Conservation (phyloP, 176 grass and related monocot genomes). For the Cenchrus purpureus region DNA sequence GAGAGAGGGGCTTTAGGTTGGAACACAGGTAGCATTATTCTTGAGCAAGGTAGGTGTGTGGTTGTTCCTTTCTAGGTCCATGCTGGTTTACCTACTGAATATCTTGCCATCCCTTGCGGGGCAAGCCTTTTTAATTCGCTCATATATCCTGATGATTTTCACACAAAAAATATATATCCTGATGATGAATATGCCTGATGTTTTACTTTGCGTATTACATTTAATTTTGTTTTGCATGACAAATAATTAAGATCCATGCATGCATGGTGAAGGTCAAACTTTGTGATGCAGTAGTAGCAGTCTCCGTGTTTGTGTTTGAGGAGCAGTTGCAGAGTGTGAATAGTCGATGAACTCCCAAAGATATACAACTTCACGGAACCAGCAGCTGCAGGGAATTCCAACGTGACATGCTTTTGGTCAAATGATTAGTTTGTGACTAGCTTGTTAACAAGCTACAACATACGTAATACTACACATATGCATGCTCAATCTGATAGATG, state of each 20-base stretch:
- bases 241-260: constrained; percentile 10
- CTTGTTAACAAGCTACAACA: background rate
- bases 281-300: background rate
- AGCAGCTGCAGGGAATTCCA: background rate
- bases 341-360: too few species aligned
- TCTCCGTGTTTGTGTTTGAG: background rate
- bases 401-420: constrained; percentile 8
- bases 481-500: too few species aligned
- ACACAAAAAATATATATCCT: background rate
- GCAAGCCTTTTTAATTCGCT: constrained; percentile 45
- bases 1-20: constrained; percentile 57
- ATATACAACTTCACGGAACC: too few species aligned
- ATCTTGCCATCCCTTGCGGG: constrained; percentile 72
- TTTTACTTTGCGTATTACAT: background rate
- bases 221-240: background rate
- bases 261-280: background rate
- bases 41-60: constrained; percentile 63
- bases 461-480: too few species aligned
- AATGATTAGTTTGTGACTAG: constrained; percentile 15
- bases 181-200: background rate
- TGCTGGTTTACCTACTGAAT: constrained; percentile 83
- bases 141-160: background rate
- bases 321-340: constrained; percentile 15
- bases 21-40: constrained; percentile 49
- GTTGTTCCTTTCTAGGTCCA: constrained; percentile 81